Percentiles rank a stretch among this genome's conserved stretches.
Conservation (phyloP, 306 rosid genomes). For the Ochetophila trinervis region DNA sequence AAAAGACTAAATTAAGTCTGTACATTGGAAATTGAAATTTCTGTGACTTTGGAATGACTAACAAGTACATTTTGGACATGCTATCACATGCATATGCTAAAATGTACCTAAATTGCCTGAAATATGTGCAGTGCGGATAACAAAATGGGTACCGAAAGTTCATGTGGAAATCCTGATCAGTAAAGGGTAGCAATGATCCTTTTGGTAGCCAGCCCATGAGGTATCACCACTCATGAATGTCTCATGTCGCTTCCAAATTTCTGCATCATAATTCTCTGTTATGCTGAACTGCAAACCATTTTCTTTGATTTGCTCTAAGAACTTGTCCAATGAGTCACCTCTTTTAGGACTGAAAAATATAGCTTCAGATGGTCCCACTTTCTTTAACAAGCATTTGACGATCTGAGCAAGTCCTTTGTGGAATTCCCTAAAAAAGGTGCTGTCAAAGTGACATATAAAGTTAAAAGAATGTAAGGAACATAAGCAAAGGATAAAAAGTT, state of each 20-base stretch:
- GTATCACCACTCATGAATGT: constrained; percentile 46
- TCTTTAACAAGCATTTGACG: constrained; percentile 49
- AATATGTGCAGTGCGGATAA: constrained; percentile 2
- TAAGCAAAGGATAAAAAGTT: constrained; percentile 29
- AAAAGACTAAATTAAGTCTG: constrained; percentile 22
- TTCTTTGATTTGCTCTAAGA: constrained; percentile 55
- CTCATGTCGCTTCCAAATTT: constrained; percentile 64
- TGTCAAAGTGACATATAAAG: constrained; percentile 39
- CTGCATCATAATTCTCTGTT: constrained; percentile 57
- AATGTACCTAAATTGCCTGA: constrained; percentile 1
- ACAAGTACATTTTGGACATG: constrained; percentile 17
- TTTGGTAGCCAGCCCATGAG: constrained; percentile 67
- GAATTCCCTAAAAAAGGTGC: constrained; percentile 84
- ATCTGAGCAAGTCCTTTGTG: constrained; percentile 64
- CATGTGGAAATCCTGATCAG: constrained; percentile 59
- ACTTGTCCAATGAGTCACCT: constrained; percentile 67
- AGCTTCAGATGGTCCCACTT: constrained; percentile 52
- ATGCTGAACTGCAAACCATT: constrained; percentile 51
- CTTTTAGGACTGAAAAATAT: constrained; percentile 74
- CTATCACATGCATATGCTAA: constrained; percentile 22
- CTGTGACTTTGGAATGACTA: constrained; percentile 23
- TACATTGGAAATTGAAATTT: constrained; percentile 28
- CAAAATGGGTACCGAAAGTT: constrained; percentile 22
- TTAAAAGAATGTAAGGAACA: constrained; percentile 30
- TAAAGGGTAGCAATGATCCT: constrained; percentile 77